A percentile compares a stretch with the other conserved stretches of the same genome.
Evolutionary conservation across 345 rosid genomes (phyloP).

Genomic region (rapeseed (Brassica napus)): DNA sequence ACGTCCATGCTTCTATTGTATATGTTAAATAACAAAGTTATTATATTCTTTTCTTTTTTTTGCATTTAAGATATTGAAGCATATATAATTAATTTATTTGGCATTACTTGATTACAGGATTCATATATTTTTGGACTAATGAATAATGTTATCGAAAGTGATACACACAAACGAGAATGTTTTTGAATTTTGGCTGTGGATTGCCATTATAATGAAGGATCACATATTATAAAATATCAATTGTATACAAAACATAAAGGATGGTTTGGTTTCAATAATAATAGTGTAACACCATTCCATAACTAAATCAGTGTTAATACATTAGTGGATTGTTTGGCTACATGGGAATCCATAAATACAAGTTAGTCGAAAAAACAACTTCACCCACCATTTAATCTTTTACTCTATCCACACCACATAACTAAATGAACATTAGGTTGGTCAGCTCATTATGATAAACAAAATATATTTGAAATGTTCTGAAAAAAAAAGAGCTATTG

Average conservation of each 20-base stretch:
- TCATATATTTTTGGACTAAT: not conserved
- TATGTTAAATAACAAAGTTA: too few species aligned
- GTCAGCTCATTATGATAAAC: not conserved
- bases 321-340: too few species aligned
- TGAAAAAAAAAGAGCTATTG: not conserved
- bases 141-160: not conserved
- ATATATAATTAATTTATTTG: too few species aligned
- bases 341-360: not conserved
- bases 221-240: too few species aligned
- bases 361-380: not conserved
- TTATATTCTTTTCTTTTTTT: too few species aligned
- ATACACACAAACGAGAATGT: too few species aligned
- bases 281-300: not conserved
- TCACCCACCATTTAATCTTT: not conserved
- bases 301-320: not conserved
- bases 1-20: too few species aligned
- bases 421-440: not conserved
- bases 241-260: too few species aligned
- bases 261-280: not conserved
- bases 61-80: too few species aligned
- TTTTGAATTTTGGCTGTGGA: too few species aligned
- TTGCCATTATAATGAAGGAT: too few species aligned
- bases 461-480: not conserved
- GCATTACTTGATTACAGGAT: not conserved
- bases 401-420: not conserved